Evolutionary conservation across 257 asterid species (phyloP).

Genomic region (Nicotiana tabacum): DNA sequence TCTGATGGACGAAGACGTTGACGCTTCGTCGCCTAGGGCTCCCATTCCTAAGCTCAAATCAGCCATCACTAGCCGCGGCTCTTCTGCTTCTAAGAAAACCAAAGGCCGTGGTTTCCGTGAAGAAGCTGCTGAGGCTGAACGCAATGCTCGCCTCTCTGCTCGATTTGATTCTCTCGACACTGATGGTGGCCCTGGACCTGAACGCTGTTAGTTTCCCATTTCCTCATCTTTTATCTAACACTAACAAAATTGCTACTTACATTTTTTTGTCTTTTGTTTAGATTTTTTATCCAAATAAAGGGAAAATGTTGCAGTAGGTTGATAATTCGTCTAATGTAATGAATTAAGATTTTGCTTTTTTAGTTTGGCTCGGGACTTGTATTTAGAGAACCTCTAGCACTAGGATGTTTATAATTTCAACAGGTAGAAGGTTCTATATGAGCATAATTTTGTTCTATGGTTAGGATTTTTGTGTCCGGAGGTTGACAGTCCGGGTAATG

Average conservation of each 20-base stretch:
- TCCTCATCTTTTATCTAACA: background rate
- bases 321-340: background rate
- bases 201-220: conserved; percentile 59
- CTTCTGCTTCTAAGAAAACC: conserved; percentile 70
- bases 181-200: conserved; percentile 94
- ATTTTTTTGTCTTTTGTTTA: background rate
- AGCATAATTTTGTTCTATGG: background rate
- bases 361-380: background rate
- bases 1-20: conserved; percentile 91
- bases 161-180: conserved; percentile 78
- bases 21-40: conserved; percentile 38
- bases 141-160: conserved; percentile 82
- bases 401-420: background rate
- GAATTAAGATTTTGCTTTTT: background rate
- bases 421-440: background rate
- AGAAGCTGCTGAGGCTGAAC: conserved; percentile 80
- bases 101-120: conserved; percentile 96
- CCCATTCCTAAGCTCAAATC: conserved; percentile 71
- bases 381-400: background rate
- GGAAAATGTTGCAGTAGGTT: background rate
- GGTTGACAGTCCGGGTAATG: background rate
- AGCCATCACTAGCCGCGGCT: conserved; percentile 67
- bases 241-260: background rate
- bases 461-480: background rate
- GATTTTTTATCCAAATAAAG: background rate